Base-by-base conservation (phyloP, 495 filamentous ascomycete species). In the Aspergillus bertholletiae region DNA sequence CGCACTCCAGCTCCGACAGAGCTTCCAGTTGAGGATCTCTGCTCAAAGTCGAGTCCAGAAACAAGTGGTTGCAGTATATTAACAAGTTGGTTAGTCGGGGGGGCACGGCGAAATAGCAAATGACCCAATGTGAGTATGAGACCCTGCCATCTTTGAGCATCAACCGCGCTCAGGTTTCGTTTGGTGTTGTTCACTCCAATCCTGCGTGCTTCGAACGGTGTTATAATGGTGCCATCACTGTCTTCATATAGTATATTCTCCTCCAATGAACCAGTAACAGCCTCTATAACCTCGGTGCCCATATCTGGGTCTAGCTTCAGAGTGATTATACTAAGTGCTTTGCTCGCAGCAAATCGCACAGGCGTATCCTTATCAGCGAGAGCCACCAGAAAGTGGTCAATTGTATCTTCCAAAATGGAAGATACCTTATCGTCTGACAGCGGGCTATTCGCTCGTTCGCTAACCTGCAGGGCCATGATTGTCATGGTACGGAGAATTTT, bases 1-100 rank as follows among this genome's bases (percentile, higher is more conserved):
- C 94, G 81, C n/a, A 97, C 95, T 60, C 93, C 96, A 0, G 88
- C 85, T 8, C 95, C 95, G n/a, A 90, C 74, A 4, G 91, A 90
- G 9, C 76, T 81, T 8, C 96, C 95, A 17, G 88, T 89, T 0
- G 89, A 74, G 24, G 85, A 87, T 41, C 90, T 80, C 63, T 93
- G 88, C 66, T 97, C 92, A 59, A 97, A 99, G 8, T 80, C 81
- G 40, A 97, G 77, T 0, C 88, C 90, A 50, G 84, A 75, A 1
- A 91, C 64, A 40, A 97, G 77, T 2, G 84, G 80, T 46, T 84
- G 82, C 0, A 95, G 72, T 39, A 94, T 85, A 28, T 86, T 80
- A 0, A 82, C 72, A 5, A 97, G 76, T 39, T 86, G 83, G 23
- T 76, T 71, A 1, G 78, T 71, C 3, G 90, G 85, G 7, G 88